Base-by-base conservation (phyloP, 441 rosid species). In the Kokia cookei region DNA sequence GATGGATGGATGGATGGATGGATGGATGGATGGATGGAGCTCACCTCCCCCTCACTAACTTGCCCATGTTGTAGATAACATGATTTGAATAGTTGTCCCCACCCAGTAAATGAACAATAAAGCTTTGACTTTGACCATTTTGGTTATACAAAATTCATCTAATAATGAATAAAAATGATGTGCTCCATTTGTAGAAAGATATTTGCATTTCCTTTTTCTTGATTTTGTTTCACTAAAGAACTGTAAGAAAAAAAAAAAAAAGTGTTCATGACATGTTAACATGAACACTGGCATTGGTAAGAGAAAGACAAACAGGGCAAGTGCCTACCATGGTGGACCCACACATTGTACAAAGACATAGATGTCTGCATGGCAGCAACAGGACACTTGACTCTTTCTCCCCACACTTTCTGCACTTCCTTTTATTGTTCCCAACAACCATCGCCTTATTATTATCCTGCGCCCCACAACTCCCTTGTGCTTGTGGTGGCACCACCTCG, bases 351-450 rank as follows among this genome's bases (percentile, higher is more conserved):
- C 95, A 90, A 65, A 93, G 78, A 85, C 94, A 90, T 40, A 91
- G 78, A 79, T 93, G 98, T 84, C 94, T 82, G 83, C 98, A 93
- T 37, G 98, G 96, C 78, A 91, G 76, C 80, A 93, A 72, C 90
- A 93, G 59, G 82, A 91, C 96, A 71, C 92, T 85, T 5, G 92
- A 79, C 55, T 89, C 94, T 78, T 75, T 82, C 83, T 82, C 83
- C 82, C 96, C 88, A 75, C 96, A 93, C 82, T 77, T 80, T 58
- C 78, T 75, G 76, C 96, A 91, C 73, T 27, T 27, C 77, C 79
- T 65, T 8, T 51, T 68, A 5, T 15, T n/a, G 5, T 76, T 64
- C 57, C 73, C 79, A 13, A 15, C 72, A 65, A 19, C 72, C 70
- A 17, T 69, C 65, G n/a, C 69, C 69, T 11, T 73, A 43, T 60